Base-by-base conservation (phyloP, 2,329 filamentous ascomycete genomes). In the Trichophyton verrucosum region DNA sequence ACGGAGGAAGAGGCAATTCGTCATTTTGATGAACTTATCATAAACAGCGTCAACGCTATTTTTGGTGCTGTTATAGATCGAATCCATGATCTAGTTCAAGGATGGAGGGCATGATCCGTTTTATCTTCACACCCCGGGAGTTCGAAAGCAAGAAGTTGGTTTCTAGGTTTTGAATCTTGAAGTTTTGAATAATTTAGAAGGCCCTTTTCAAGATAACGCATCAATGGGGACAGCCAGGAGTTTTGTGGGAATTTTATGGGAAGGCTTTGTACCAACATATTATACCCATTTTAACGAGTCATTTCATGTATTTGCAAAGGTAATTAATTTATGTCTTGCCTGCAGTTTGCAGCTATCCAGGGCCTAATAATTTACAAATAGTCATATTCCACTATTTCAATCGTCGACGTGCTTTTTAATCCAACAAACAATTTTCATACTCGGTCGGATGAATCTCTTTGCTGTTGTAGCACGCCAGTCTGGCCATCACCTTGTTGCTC, bases 21-120 rank as follows among this genome's bases (percentile, higher is more conserved):
- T 58, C 85, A 92, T 71, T 88, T 97, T 72, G 91, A 95, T 68
- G 83, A 87, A 64, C 81, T 97, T 62, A 95, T 99, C 70, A 89
- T 94, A 67, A 91, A 96, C 71, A 92, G 89, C 64, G 81, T 94
- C 64, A 91, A 89, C 72, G 91, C 91, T 55, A 86, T 95, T 68
- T 91, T 95, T 67, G 91, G 91, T 0, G 89, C 95, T 3, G 87
- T 97, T 44, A 96, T 99, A 77, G 94, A 99, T 77, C 86, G 90
- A 68, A 78, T 97, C 66, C 94, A 99, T 76, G 91, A 92, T 67
- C 85, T 96, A 76, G 89, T 95, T 63, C 94, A 99, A 77, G 88
- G 89, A 59, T 92, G 92, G 78, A 83, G 89, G 72, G 86, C 86
- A 42, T 66, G 51, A 60, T 58, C 58, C 22, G 7, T 1, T 38